A percentile compares a stretch with the other conserved stretches of the same genome.
Evolutionary conservation across 441 rosid species (phyloP).

Genomic region (Cnidoscolus chayamansa): DNA sequence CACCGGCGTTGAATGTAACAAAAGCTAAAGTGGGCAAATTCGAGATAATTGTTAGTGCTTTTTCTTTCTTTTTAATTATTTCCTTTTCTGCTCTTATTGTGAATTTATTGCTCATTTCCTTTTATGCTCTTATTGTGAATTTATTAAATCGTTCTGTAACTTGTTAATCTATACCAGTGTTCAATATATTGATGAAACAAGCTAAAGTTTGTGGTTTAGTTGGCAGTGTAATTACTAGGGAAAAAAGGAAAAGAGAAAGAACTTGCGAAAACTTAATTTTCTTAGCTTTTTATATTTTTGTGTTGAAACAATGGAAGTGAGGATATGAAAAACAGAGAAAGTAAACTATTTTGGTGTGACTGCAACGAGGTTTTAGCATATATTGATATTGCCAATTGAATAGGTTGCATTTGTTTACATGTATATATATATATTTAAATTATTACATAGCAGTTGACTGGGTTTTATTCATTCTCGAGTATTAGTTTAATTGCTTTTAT

Average conservation of each 20-base stretch:
- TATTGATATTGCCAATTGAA: background rate
- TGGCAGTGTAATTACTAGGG: background rate
- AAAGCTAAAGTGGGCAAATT: slow-evolving; percentile 86
- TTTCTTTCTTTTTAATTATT: background rate
- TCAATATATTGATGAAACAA: background rate
- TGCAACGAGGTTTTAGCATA: background rate
- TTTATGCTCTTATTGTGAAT: background rate
- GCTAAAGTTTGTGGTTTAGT: background rate
- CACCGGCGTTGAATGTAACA: slow-evolving; percentile 86
- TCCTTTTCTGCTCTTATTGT: background rate
- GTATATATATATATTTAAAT: no score
- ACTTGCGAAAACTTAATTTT: no score
- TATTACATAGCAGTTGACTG: background rate
- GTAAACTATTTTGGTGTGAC: background rate
- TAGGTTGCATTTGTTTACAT: no score
- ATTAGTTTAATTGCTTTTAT: background rate
- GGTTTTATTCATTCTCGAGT: background rate
- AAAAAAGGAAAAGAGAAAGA: no score
- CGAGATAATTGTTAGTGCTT: slow-evolving; percentile 67
- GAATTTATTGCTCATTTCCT: background rate
- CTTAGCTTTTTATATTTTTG: no score
- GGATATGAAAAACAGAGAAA: background rate
- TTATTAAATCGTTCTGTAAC: background rate
- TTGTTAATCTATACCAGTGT: background rate
- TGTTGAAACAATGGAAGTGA: background rate